phyloP scores from a whole-genome alignment of 2,329 filamentous ascomycete species.

The Xylariaceae sp. region DNA sequence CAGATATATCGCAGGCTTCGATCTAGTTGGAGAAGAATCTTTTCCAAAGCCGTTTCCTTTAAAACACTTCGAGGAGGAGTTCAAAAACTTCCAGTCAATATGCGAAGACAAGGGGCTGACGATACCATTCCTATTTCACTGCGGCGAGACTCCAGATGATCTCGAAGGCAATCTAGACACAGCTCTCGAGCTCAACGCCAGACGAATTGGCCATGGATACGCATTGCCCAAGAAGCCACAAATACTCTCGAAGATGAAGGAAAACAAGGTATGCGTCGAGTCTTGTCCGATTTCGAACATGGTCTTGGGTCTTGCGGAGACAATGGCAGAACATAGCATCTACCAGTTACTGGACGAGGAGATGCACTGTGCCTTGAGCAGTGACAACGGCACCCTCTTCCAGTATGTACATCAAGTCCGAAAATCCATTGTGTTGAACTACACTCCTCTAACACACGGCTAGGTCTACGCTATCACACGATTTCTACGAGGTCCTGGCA shows the following conservation, averaged over 20 bases:
- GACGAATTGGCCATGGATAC: conserved; percentile 73
- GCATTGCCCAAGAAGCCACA: conserved; percentile 65
- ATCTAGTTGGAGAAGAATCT: conserved; percentile 59
- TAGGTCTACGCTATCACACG: conserved; percentile 69
- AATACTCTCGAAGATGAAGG: conserved; percentile 66
- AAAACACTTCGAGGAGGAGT: conserved; percentile 47
- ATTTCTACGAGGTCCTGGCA: conserved; percentile 75
- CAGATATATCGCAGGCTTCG: conserved; percentile 57
- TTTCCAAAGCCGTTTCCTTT: conserved; percentile 46
- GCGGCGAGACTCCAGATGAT: conserved; percentile 70
- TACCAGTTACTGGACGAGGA: conserved; percentile 69
- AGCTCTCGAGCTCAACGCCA: conserved; percentile 62
- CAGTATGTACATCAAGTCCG: conserved; percentile 40
- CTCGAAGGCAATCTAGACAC: conserved; percentile 68
- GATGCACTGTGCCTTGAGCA: conserved; percentile 71
- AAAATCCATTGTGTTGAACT: not conserved
- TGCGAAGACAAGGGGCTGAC: conserved; percentile 46
- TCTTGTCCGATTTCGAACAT: conserved; percentile 77
- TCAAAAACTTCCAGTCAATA: conserved; percentile 46
- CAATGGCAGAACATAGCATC: conserved; percentile 63
- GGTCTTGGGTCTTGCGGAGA: conserved; percentile 65
- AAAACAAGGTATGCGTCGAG: conserved; percentile 66
- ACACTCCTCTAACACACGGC: conserved; percentile 4
- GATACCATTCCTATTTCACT: conserved; percentile 74
- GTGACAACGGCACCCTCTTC: conserved; percentile 73